phyloP scores from a whole-genome alignment of 805 yeast genomes.

The Candida sonorensis region DNA sequence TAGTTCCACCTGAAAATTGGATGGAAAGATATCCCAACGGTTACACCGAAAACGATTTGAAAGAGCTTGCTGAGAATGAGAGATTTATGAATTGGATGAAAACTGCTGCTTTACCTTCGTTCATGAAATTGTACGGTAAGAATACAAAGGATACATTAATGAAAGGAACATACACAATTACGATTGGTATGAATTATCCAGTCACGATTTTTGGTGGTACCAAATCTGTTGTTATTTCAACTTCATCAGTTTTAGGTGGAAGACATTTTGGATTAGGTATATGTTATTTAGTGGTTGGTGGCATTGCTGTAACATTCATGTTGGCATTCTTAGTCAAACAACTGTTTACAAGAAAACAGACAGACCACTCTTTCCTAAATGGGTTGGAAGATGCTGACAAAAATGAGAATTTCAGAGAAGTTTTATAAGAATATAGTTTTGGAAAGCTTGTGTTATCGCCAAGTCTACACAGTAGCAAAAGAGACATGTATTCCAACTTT shows the following conservation, averaged over 20 bases:
- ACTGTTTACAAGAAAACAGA: conserved; percentile 40
- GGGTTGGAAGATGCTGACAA: conserved; percentile 12
- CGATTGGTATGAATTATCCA: conserved; percentile 73
- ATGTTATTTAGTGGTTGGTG: conserved; percentile 80
- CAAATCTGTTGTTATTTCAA: conserved; percentile 73
- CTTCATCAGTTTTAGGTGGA: conserved; percentile 82
- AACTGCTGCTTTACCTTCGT: conserved; percentile 88
- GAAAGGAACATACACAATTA: conserved; percentile 65
- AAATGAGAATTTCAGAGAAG: conserved; percentile 11
- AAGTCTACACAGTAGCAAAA: too few species aligned
- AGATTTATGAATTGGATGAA: conserved; percentile 97
- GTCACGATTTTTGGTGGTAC: conserved; percentile 82
- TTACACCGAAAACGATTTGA: conserved; percentile 75
- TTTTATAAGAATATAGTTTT: conserved; percentile 13
- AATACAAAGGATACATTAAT: conserved; percentile 52
- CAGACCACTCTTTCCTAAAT: conserved; percentile 25
- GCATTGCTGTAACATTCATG: conserved; percentile 63
- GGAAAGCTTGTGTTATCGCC: too few species aligned
- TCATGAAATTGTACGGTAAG: conserved; percentile 74
- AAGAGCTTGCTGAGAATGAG: conserved; percentile 71
- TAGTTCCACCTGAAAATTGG: conserved; percentile 97
- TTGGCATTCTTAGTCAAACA: conserved; percentile 74
- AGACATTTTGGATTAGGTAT: conserved; percentile 79
- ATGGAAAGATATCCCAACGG: conserved; percentile 72
- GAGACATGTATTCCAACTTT: too few species aligned